A percentile compares a stretch with the other conserved stretches of the same genome.
These are phyloP conservation scores for Fusarium mundagurra DNA, from an alignment of 2,329 filamentous ascomycete species.

Conservation along the genomic window DNA sequence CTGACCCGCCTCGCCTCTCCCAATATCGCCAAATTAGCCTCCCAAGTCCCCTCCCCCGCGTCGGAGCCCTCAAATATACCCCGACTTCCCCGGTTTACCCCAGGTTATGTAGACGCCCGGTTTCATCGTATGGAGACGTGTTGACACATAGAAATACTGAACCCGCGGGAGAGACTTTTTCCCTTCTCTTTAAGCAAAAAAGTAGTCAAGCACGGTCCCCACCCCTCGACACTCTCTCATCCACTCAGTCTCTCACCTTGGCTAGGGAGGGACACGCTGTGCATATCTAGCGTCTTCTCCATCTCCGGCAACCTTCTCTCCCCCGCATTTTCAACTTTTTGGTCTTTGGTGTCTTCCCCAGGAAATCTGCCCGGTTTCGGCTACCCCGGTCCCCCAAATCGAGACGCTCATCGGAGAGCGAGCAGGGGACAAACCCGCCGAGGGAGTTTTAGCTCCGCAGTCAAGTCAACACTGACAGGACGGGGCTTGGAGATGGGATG, in stretches of 20 bases:
- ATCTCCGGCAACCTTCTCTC: background rate
- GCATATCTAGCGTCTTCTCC: conserved; percentile 26
- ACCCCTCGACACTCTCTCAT: background rate
- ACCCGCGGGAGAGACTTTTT: background rate
- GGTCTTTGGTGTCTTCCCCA: conserved; percentile 9
- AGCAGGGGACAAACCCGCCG: background rate
- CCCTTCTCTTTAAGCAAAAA: background rate
- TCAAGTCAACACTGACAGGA: background rate
- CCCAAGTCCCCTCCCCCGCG: background rate
- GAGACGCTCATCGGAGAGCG: conserved; percentile 23
- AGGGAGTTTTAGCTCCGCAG: conserved; percentile 1
- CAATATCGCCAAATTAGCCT: conserved; percentile 12
- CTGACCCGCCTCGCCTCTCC: conserved; percentile 12
- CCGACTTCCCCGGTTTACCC: conserved; percentile 31
- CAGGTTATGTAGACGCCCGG: conserved; percentile 5
- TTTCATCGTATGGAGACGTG: background rate
- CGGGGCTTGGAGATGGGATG: background rate
- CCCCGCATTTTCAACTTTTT: conserved; percentile 6
- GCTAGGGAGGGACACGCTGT: conserved; percentile 34
- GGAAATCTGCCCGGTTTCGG: conserved; percentile 23
- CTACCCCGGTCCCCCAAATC: conserved; percentile 25
- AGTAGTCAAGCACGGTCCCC: background rate
- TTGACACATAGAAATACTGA: conserved; percentile 22
- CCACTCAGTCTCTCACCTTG: background rate
- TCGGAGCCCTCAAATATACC: background rate